Evolutionary conservation across 208 protist species (phyloP), one percentile per base, ranked within the genome.

Genomic region (Angomonas deanei): DNA sequence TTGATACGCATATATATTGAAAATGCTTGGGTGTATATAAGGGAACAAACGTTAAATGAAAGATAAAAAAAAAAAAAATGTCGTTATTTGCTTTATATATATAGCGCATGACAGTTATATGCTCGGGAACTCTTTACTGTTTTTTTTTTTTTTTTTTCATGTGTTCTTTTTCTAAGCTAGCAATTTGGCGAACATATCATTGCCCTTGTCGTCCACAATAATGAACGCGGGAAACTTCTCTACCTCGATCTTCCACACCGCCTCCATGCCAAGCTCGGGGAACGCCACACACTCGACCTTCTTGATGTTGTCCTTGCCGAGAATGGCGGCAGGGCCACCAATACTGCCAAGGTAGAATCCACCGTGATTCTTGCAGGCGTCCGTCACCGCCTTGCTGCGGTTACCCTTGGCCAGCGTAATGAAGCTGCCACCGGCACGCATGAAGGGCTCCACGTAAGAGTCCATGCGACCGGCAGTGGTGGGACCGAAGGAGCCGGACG

Each of bases 341-440:
- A 99, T 98, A 56, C 94, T 97, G 55, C 97, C 97, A 10, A 99
- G 83, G 79, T 99, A 99, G 81, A 99, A 99, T 49, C 97, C 97
- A 42, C 93, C 94, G 74, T 98, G 72, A 72, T 96, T 92, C 67
- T 98, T 96, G 78, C 97, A 99, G 17, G 95, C 95, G 24, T 92
- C 83, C 24, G 92, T 97, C 17, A 98, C 94, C 33, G 46, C 59
- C 67, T 93, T 93, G 61, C 80, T 92, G 63, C 97, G 95, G 88
- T 99, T 98, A 36, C 97, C 97, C 73, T 99, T 98, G 19, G 97
- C 97, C 10, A 99, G 84, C 28, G 87, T 97, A 36, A 99, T 76
- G 63, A 96, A 86, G 70, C 82, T 94, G 50, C 91, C 95, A 39
- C 94, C 92, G 19, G 86, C 75, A 23, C 84, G 75, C 92, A 96